Base-by-base conservation (phyloP, 371 early-diverging fungal genomes). In the Rhizopus microsporus region DNA sequence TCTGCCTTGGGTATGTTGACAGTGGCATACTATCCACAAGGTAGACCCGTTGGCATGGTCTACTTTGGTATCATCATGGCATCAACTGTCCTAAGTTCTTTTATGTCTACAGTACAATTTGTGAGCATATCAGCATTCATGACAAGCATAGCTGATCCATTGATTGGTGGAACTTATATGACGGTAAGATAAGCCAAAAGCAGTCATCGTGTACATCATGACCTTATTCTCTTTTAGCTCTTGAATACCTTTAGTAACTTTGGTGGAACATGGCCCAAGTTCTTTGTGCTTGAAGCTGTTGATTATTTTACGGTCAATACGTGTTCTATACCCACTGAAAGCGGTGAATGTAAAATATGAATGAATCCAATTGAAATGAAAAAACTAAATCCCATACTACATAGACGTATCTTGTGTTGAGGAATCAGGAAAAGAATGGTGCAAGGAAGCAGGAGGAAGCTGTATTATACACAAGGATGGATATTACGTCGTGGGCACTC, bases 91-190 rank as follows among this genome's bases (percentile, higher is more conserved):
- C 71, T 94, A 16, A 83, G 84, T 31, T 94, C 95, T 0, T 96
- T 97, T 70, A 86, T 85, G 72, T 85, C 93, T 57, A 97, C 97
- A 0, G 93, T 98, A 12, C 93, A 93, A 69, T 98, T 98, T 74
- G 97, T 98, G 46, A 89, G 94, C 39, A 85, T 98, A 59, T 93
- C 94, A 3, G 93, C 93, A 1, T 98, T 95, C 65, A 92, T 96
- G 80, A 92, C 97, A 16, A 82, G 84, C 60, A 95, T 98, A 56
- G 92, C 93, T 3, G 99, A 98, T 67, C 99, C 99, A 3, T 65
- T 87, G n/a, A 96, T 98, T 57, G 98, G 97, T 39, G 95, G 96
- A 7, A 95, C 95, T 3, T 98, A 98, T 68, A 98, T 98, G 98
- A 98, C 98, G 13, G 88, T 88, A 79, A 74, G 75, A 35, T 45